Percentiles rank a stretch among this genome's conserved stretches.
phyloP scores from a whole-genome alignment of 78 protist genomes.

The Speleostelium caveatum region DNA sequence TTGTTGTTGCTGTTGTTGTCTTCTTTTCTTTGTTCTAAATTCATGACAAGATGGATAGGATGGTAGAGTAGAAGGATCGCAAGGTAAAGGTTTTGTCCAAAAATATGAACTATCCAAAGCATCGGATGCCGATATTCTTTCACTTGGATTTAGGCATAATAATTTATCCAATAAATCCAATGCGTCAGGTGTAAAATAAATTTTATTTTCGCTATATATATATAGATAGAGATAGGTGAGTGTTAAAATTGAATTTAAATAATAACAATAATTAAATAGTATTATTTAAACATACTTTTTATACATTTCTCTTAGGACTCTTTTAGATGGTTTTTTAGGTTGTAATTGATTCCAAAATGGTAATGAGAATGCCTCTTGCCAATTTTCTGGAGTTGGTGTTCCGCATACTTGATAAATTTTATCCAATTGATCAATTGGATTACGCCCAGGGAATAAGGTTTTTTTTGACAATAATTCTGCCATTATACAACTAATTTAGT shows the following conservation, averaged over 20 bases:
- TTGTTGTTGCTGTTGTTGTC: conserved; percentile 37
- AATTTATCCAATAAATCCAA: conserved; percentile 68
- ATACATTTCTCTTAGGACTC: conserved; percentile 37
- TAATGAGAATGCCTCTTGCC: conserved; percentile 52
- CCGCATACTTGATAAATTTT: conserved; percentile 78
- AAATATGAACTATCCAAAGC: conserved; percentile 77
- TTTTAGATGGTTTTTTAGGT: conserved; percentile 18
- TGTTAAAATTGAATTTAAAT: background rate
- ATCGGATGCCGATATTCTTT: conserved; percentile 78
- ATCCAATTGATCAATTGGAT: conserved; percentile 78
- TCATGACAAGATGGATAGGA: conserved; percentile 74
- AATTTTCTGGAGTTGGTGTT: conserved; percentile 59
- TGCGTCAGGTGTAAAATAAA: conserved; percentile 61
- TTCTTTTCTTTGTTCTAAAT: conserved; percentile 61
- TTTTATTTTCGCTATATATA: conserved; percentile 5
- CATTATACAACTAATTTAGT: conserved; percentile 75
- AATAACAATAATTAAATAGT: background rate
- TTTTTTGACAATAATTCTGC: conserved; percentile 76
- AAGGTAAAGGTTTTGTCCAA: conserved; percentile 73
- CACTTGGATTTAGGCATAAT: conserved; percentile 66
- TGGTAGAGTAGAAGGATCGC: conserved; percentile 54
- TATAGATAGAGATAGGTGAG: background rate
- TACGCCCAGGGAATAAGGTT: conserved; percentile 81
- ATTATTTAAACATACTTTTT: conserved; percentile 3
- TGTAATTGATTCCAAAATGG: conserved; percentile 47